Evolutionary conservation across 192 early-diverging fungal genomes (phyloP).

Genomic region (Lobosporangium transversale): DNA sequence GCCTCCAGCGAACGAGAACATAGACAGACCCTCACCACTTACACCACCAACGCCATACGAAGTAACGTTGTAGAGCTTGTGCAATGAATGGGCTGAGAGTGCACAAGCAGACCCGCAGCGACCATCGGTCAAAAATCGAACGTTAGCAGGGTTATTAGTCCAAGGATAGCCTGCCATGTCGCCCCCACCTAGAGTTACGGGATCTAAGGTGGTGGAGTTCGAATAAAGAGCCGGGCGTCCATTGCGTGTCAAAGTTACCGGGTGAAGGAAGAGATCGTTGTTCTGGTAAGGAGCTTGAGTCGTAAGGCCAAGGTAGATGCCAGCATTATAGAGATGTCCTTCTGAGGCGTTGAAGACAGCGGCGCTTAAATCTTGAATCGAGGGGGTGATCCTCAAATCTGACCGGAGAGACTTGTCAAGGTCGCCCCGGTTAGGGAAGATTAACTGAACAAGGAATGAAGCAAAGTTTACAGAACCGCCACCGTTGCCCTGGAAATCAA

Average conservation of each 20-base stretch:
- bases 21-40: background rate
- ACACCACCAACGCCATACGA: conserved; percentile 3
- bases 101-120: conserved; percentile 19
- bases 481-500: conserved; percentile 27
- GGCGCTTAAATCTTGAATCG: background rate
- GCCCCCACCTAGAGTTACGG: background rate
- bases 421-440: conserved; percentile 15
- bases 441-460: background rate
- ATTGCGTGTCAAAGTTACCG: background rate
- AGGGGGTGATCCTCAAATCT: background rate
- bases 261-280: background rate
- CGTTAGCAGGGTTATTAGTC: conserved; percentile 7
- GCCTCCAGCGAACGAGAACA: conserved; percentile 18
- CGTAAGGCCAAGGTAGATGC: background rate
- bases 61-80: background rate
- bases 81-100: background rate
- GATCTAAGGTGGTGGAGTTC: background rate
- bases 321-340: background rate
- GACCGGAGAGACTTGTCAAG: background rate
- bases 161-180: background rate
- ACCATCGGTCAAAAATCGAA: conserved; percentile 21
- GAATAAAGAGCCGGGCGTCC: background rate
- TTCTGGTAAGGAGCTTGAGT: background rate
- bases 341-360: background rate
- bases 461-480: conserved; percentile 23